Conservation (phyloP, 306 rosid species). For the Hippophae tibetana region DNA sequence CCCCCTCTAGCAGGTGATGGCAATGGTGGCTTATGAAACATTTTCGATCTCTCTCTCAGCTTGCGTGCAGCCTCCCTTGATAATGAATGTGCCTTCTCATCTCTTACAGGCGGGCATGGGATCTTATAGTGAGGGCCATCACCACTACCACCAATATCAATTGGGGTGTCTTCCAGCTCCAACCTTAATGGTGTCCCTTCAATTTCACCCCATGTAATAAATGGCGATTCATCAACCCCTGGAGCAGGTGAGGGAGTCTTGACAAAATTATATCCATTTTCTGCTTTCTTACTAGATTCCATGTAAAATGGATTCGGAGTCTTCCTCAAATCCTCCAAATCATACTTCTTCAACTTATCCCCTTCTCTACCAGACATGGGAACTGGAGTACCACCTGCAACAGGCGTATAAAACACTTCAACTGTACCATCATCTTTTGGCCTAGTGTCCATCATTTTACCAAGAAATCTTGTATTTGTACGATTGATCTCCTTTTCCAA, state of each 20-base stretch:
- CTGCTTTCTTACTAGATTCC: constrained; percentile 69
- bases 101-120: constrained; percentile 66
- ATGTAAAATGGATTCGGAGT: constrained; percentile 78
- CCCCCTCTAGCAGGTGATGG: constrained; percentile 81
- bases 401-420: constrained; percentile 71
- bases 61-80: constrained; percentile 86
- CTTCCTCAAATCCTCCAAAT: constrained; percentile 89
- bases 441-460: constrained; percentile 64
- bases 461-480: constrained; percentile 62
- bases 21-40: constrained; percentile 84
- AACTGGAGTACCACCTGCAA: constrained; percentile 66
- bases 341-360: constrained; percentile 79
- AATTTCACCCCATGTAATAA: constrained; percentile 94
- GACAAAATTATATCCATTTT: constrained; percentile 77
- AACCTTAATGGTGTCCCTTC: constrained; percentile 93
- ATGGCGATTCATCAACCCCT: constrained; percentile 78
- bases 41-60: constrained; percentile 70
- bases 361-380: constrained; percentile 53
- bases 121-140: constrained; percentile 87
- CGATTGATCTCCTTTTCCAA: constrained; percentile 70
- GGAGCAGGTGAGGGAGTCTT: constrained; percentile 95
- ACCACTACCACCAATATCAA: constrained; percentile 74
- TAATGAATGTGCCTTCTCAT: constrained; percentile 83
- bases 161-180: constrained; percentile 72
- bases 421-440: constrained; percentile 63